Base-by-base conservation (phyloP, 2,329 filamentous ascomycete genomes). In the Penicillium sp. region DNA sequence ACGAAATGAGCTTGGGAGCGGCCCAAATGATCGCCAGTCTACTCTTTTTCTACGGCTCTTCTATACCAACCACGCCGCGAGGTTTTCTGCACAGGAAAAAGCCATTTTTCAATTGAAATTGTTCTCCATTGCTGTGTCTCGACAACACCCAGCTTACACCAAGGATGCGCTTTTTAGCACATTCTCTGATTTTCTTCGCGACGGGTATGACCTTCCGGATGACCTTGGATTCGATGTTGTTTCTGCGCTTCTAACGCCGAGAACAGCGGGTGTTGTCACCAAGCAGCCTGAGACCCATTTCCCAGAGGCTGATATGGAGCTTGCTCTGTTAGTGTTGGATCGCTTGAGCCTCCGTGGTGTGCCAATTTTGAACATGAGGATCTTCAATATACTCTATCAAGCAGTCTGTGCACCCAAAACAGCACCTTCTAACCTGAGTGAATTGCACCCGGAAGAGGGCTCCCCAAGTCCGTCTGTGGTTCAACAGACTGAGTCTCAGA, bases 341-440 rank as follows among this genome's bases (percentile, higher is more conserved):
- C 65, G 70, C 31, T 75, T 81, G 62, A 67, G 72, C 29, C 65
- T 76, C 34, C 72, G 71, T 42, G 78, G 77, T 5, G 64, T 72
- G 14, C 63, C 77, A 32, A 69, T 78, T 34, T 57, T 79, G 3
- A 73, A 70, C 29, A 69, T 78, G 54, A 77, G 82, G 26, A 69
- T 86, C 50, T 74, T 87, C 47, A 74, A 69, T 32, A 62, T 71
- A 50, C 66, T 78, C 39, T 74, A 81, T 9, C 67, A 72, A 53
- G 72, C 68, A 2, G 63, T 66, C 22, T 68, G 71, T 76, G 46
- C 68, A 77, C 10, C 66, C 74, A 42, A 32, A 18, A 5, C 71
- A 71, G 35, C 34, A 42, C n/a, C 20, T 37, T 14, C 22, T 4
- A 32, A 20, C 24, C 14, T 7, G 31, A 24, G n/a, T 5, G 18